phyloP scores from a whole-genome alignment of 2,329 filamentous ascomycete genomes.

The Neophaeococcomyces aloes region DNA sequence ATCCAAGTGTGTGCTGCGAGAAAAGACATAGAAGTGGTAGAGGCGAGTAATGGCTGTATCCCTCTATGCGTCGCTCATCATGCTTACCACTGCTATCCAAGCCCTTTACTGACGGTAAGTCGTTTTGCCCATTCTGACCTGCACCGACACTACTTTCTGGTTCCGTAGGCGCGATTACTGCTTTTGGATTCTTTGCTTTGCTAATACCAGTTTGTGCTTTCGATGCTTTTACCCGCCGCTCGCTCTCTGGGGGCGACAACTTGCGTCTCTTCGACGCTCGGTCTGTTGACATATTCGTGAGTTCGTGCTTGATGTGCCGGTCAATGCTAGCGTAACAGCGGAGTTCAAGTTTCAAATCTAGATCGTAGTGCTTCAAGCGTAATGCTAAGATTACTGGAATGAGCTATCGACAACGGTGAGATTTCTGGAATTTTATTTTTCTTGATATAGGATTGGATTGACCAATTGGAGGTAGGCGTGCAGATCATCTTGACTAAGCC shows the following conservation, averaged over 20 bases:
- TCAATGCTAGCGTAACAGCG: no score
- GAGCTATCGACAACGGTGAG: no score
- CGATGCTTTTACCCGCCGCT: not conserved
- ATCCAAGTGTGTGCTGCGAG: not conserved
- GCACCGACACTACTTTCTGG: not conserved
- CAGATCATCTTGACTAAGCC: no score
- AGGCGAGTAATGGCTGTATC: not conserved
- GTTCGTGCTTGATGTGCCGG: no score
- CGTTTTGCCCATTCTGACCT: not conserved
- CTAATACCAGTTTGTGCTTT: no score
- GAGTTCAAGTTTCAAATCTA: no score
- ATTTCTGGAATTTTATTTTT: no score
- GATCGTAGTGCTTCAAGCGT: no score
- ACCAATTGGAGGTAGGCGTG: no score
- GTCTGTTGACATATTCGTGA: not conserved
- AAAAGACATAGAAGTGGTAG: not conserved
- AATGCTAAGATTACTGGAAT: no score
- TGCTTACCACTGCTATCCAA: conserved; percentile 21
- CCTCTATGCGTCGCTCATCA: no score
- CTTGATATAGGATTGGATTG: no score
- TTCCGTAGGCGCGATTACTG: not conserved
- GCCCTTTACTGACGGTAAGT: conserved; percentile 19
- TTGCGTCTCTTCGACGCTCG: not conserved
- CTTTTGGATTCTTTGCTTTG: not conserved
- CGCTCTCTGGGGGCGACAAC: not conserved